Evolutionary conservation across 1,284 basidiomycete species (phyloP), one percentile per base, ranked within the genome.

Genomic region (Leccinum variabile): DNA sequence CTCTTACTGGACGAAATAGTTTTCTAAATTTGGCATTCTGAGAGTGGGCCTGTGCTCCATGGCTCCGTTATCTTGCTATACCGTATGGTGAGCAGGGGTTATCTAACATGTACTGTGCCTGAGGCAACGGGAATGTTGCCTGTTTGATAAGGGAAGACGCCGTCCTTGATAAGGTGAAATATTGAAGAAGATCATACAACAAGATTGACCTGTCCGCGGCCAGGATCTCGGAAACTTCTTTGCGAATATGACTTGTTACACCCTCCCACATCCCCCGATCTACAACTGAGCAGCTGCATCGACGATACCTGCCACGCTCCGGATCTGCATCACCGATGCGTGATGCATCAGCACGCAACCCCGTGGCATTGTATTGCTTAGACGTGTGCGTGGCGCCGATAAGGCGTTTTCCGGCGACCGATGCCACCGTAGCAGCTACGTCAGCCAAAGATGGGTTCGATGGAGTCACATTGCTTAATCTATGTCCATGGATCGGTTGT

Each of bases 261-360:
- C 14, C 10, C 9, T 33, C 49, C 46, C 53, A 44, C 41, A 44
- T 18, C 49, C 46, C 54, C 54, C 66, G 66, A 68, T 63, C 54
- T 68, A 52, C 56, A 22, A 41, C 46, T 35, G 33, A 30, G 30
- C 25, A 3, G 13, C 39, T 2, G n/a, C 56, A 54, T 68, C 56
- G 57, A 35, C 1, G 8, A 39, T n/a, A 10, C 39, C 39, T 41
- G 39, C 4, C 30, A n/a, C 37, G n/a, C 28, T 32, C n/a, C 28
- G 56, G 44, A 67, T 65, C 30, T 32, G 37, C 58, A 22, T 33
- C 57, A 22, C 55, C 65, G 52, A 62, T 56, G 33, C 33, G 13
- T 56, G 58, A 46, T 39, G 39, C 46, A 58, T 49, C 9, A 18
- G 10, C 37, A n/a, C n/a, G n/a, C n/a, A 54, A 59, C 13, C 7